Conservation (phyloP, 345 rosid genomes). For the Salix purpurea region DNA sequence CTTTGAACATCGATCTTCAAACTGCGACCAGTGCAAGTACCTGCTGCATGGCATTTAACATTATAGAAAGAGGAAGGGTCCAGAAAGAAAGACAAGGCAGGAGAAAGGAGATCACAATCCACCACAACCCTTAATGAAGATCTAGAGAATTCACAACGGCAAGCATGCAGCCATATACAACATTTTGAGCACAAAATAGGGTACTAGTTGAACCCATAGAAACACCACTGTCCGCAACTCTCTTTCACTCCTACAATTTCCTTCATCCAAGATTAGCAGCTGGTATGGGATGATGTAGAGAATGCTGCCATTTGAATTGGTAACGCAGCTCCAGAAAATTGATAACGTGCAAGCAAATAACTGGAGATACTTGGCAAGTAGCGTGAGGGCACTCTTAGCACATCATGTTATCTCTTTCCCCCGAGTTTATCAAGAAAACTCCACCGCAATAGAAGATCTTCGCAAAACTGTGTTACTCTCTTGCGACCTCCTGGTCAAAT, state of each 20-base stretch:
- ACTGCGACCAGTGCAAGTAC: not conserved
- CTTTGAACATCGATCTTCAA: not conserved
- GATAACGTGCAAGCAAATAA: not conserved
- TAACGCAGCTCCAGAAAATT: not conserved
- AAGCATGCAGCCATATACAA: not conserved
- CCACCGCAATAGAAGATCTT: not conserved
- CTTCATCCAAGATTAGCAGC: not conserved
- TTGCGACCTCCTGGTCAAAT: not conserved
- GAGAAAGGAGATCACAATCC: not conserved
- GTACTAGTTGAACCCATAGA: not conserved
- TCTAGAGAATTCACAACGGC: not conserved
- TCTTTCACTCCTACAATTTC: not conserved
- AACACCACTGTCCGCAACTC: not conserved
- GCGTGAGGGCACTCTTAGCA: not conserved
- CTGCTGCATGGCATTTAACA: not conserved
- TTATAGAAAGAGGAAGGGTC: not conserved
- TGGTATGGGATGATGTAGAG: not conserved
- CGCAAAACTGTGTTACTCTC: slow-evolving; percentile 17
- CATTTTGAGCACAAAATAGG: not conserved
- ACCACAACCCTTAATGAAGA: not conserved
- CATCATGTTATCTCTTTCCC: not conserved
- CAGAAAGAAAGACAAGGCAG: not conserved
- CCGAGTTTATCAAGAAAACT: not conserved
- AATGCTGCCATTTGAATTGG: slow-evolving; percentile 3
- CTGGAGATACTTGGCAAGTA: not conserved